Evolutionary conservation across 2,329 filamentous ascomycete species (phyloP), one percentile per base, ranked within the genome.

Genomic region (Colletotrichum sidae): DNA sequence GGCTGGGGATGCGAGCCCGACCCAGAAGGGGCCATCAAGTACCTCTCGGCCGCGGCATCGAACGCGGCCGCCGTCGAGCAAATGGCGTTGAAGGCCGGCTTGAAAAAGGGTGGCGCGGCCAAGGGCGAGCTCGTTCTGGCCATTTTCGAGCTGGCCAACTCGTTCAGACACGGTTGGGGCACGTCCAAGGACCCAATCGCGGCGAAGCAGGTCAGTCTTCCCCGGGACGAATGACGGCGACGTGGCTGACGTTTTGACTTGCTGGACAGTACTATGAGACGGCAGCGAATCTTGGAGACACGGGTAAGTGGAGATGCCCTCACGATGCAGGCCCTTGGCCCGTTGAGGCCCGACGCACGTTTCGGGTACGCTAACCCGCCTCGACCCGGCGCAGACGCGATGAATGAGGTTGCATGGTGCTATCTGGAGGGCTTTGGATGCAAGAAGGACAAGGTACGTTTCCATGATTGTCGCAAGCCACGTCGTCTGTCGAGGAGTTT

Each of bases 351-450:
- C 55, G 57, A 55, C 49, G 49, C 60, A 42, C 8, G 34, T 35
- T 47, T 17, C 34, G 34, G 46, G 52, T 59, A 41, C 51, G 64
- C 67, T 68, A 67, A 68, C 42, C 46, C 63, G 67, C 64, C 55
- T 50, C 45, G 45, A 34, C 13, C 35, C 70, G 68, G 69, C 66
- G 67, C 71, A 89, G 96, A 99, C 81, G 96, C 94, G 63, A 97
- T 98, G 94, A 97, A 97, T 75, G 95, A 98, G 79, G 91, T 91
- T 58, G 96, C 90, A 41, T 97, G 94, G 93, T 99, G 96, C 82
- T 98, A 96, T 84, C 79, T 96, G 35, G 92, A 97, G 76, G 96
- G 96, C n/a, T 97, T 97, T 79, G 96, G 96, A 39, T 95, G 94
- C 74, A 96, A 94, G 78, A 99, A 98, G 79, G 94, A 99, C 83